Evolutionary conservation across 1,139 yeast genomes (phyloP).

Genomic region (Taphrina populina): DNA sequence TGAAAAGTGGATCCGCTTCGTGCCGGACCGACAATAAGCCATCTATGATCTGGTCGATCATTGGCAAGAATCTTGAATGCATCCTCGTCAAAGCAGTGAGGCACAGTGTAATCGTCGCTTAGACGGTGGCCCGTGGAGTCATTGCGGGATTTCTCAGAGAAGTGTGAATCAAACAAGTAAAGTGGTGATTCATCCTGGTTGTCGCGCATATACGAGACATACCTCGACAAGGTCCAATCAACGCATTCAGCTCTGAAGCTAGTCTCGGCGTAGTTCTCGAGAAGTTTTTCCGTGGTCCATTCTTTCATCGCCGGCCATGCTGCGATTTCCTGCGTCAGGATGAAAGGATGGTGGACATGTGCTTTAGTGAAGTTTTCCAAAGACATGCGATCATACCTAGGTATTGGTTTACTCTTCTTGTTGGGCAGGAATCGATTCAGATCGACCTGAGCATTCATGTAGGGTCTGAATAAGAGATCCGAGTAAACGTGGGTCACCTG

Average conservation of each 20-base stretch:
- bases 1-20: slow-evolving; percentile 87
- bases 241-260: slow-evolving; percentile 81
- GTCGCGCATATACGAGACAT: slow-evolving; percentile 58
- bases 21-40: slow-evolving; percentile 82
- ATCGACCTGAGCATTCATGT: slow-evolving; percentile 70
- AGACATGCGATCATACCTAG: slow-evolving; percentile 37
- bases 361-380: slow-evolving; percentile 50
- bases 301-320: slow-evolving; percentile 57
- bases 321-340: slow-evolving; percentile 48
- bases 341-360: slow-evolving; percentile 65
- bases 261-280: slow-evolving; percentile 57
- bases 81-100: slow-evolving; percentile 51
- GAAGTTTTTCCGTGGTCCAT: slow-evolving; percentile 59
- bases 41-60: slow-evolving; percentile 82
- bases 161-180: slow-evolving; percentile 64
- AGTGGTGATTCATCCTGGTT: slow-evolving; percentile 80
- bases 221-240: slow-evolving; percentile 67
- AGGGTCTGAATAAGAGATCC: slow-evolving; percentile 73
- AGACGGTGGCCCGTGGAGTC: slow-evolving; percentile 42
- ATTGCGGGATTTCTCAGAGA: slow-evolving; percentile 57
- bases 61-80: slow-evolving; percentile 45
- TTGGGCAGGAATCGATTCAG: slow-evolving; percentile 55
- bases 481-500: slow-evolving; percentile 51
- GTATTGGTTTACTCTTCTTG: slow-evolving; percentile 51
- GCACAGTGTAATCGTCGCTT: slow-evolving; percentile 56